Evolutionary conservation across 352 stramenopile genomes (phyloP), one percentile per base, ranked within the genome.

Genomic region (Pythium myriotylum): DNA sequence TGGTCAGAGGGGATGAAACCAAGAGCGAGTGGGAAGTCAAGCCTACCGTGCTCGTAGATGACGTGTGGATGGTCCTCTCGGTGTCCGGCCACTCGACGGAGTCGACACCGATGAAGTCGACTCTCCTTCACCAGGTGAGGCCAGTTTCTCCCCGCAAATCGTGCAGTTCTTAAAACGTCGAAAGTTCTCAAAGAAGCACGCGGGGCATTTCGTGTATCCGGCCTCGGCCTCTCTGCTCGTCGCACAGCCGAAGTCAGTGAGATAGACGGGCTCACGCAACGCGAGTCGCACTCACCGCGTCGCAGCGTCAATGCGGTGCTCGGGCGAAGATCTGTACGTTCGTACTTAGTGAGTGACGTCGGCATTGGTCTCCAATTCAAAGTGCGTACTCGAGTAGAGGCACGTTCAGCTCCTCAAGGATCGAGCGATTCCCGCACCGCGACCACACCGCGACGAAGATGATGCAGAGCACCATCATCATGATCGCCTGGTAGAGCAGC

Each of bases 101-200:
- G 12, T 51, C 23, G 53, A 42, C 10, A 26, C 2, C 2, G 4
- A n/a, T 26, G 27, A 37, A 10, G 26, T 13, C 13, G 53, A 52
- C 6, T 24, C 24, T 32, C n/a, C 37, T 19, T n/a, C 53, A 1
- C 26, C 46, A 17, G 20, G 39, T 8, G 51, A 16, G 1, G 49
- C 41, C 20, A 89, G 64, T 27, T 80, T 81, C 35, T 88, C 77
- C 27, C 83, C 83, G 46, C 83, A 92, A 12, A 90, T 60, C 17
- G 74, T 76, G 57, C 83, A 92, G 61, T 86, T 72, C 24, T 73
- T 64, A 56, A 86, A 81, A 43, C 79, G 75, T 54, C 73, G 81
- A 68, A 92, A 92, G 69, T 92, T 92, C 46, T 90, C 83, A 57
- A 92, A 92, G 22, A 66, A 74, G 41, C 83, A 92, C 19, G 65